These are phyloP conservation scores for Brassica carinata DNA, from an alignment of 345 rosid species.

Conservation along the genomic window DNA sequence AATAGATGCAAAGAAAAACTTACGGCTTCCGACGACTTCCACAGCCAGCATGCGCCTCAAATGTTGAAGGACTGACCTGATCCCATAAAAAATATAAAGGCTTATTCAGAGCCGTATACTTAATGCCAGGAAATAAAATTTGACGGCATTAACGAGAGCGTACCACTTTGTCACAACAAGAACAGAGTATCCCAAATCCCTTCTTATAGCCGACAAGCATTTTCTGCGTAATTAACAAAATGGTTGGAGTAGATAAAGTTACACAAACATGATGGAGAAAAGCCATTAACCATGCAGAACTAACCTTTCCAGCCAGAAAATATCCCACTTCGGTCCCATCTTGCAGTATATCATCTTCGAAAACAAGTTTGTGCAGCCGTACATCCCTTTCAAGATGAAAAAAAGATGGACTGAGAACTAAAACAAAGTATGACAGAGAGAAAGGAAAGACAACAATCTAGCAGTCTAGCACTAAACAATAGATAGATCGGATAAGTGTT, in stretches of 20 bases:
- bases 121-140: slow-evolving; percentile 18
- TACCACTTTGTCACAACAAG: slow-evolving; percentile 87
- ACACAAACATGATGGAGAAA: not conserved
- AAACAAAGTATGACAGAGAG: slow-evolving; percentile 1
- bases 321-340: slow-evolving; percentile 94
- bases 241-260: slow-evolving; percentile 31
- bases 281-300: not conserved
- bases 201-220: slow-evolving; percentile 77
- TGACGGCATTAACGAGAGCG: slow-evolving; percentile 5
- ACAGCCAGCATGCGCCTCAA: slow-evolving; percentile 99
- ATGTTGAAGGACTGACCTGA: slow-evolving; percentile 88
- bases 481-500: slow-evolving; percentile 1
- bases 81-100: slow-evolving; percentile 26
- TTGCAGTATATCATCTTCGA: slow-evolving; percentile 78
- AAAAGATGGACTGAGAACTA: slow-evolving; percentile 21
- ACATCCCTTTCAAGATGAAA: slow-evolving; percentile 61
- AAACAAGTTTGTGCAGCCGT: slow-evolving; percentile 83
- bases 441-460: not conserved
- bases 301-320: slow-evolving; percentile 81
- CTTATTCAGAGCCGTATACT: slow-evolving; percentile 13
- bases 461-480: slow-evolving; percentile 11
- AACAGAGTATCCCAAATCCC: slow-evolving; percentile 80
- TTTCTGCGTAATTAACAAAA: slow-evolving; percentile 58
- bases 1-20: slow-evolving; percentile 40
- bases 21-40: slow-evolving; percentile 92